Evolutionary conservation across 148 eudicot species (phyloP).

Genomic region (Spergularia marina): DNA sequence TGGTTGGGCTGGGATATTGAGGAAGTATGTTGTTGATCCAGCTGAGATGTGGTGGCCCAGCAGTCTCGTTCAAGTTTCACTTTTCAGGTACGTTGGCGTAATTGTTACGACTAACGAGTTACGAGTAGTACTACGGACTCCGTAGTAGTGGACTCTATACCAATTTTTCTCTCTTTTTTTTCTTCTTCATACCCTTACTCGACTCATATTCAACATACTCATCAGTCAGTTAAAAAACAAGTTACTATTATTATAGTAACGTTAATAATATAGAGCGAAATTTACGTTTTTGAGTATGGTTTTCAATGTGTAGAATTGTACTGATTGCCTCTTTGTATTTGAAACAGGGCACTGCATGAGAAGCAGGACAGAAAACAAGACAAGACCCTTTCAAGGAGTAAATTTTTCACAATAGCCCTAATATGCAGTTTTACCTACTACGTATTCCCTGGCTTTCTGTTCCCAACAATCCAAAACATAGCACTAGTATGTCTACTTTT

Average conservation of each 20-base stretch:
- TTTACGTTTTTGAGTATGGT: no score
- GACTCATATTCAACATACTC: no score
- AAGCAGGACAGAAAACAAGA: conserved; percentile 47
- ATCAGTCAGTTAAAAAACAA: no score
- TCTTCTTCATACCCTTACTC: no score
- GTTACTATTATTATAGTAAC: no score
- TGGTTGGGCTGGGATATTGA: conserved; percentile 80
- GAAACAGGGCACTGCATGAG: conserved; percentile 74
- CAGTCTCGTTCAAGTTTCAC: conserved; percentile 63
- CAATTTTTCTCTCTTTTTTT: no score
- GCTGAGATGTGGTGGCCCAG: conserved; percentile 94
- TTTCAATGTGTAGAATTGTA: neutral
- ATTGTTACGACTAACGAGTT: no score
- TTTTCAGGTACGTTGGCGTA: conserved; percentile 43
- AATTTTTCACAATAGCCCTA: conserved; percentile 69
- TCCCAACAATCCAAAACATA: conserved; percentile 56
- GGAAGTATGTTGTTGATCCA: conserved; percentile 77
- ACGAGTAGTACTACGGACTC: no score
- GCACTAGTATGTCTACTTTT: conserved; percentile 64
- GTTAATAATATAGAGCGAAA: no score
- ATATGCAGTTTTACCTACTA: conserved; percentile 66
- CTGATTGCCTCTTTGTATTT: neutral
- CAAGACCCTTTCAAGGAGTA: conserved; percentile 50
- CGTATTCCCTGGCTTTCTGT: conserved; percentile 64
- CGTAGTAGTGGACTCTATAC: no score